Percentiles rank a stretch among this genome's conserved stretches.
These are phyloP conservation scores for Hirschfeldia incana DNA, from an alignment of 345 rosid species.

Conservation along the genomic window DNA sequence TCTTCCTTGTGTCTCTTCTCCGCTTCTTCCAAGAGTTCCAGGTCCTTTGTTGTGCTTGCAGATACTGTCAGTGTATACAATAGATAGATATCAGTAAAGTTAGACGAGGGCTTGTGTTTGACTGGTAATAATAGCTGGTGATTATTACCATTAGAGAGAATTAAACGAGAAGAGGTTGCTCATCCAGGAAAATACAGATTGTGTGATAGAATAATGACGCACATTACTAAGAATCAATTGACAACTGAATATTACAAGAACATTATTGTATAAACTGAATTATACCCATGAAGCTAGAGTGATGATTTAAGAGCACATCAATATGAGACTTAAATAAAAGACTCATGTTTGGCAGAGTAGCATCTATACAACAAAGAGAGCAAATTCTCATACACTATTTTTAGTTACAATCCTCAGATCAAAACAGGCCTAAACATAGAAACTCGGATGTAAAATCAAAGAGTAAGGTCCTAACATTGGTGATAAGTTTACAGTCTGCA, in stretches of 20 bases:
- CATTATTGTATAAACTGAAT: neutral
- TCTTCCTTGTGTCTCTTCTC: slow-evolving; percentile 73
- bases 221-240: neutral
- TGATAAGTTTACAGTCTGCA: neutral
- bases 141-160: too few relatives aligned
- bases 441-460: neutral
- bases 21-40: slow-evolving; percentile 66
- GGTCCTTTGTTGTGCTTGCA: slow-evolving; percentile 69
- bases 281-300: neutral
- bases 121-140: too few relatives aligned
- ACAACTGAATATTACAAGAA: neutral
- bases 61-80: slow-evolving; percentile 48
- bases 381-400: neutral
- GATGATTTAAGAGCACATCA: slow-evolving; percentile 8
- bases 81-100: neutral
- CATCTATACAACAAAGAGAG: neutral
- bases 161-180: too few relatives aligned
- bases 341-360: neutral
- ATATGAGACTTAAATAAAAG: neutral
- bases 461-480: neutral
- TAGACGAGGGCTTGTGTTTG: neutral
- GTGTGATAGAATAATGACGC: neutral
- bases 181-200: neutral
- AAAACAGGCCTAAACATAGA: neutral
- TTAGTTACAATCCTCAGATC: neutral